These are phyloP conservation scores for Diphasiastrum complanatum DNA, from an alignment of 83 land plant genomes.

Conservation along the genomic window DNA sequence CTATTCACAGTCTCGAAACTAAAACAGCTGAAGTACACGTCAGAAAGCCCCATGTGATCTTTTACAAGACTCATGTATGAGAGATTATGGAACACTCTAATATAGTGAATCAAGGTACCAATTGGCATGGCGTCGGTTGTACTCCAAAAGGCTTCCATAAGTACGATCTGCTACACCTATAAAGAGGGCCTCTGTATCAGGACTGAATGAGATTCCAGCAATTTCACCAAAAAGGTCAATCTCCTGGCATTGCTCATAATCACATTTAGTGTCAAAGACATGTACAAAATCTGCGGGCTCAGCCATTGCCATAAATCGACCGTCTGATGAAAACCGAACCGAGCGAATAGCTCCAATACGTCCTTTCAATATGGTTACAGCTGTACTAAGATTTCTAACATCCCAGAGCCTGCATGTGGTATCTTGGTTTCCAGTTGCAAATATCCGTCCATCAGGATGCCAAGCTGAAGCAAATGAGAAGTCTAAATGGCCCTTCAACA, in stretches of 20 bases:
- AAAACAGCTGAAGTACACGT: too few species aligned
- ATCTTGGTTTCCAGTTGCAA: constrained; percentile 93
- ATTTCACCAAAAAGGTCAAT: constrained; percentile 98
- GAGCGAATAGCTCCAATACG: constrained; percentile 84
- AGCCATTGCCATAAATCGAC: constrained; percentile 88
- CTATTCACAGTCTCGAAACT: too few species aligned
- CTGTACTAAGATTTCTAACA: constrained; percentile 57
- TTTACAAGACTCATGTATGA: too few species aligned
- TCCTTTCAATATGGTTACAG: constrained; percentile 69
- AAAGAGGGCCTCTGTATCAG: constrained; percentile 80
- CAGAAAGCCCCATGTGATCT: too few species aligned
- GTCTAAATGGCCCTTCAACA: constrained; percentile 77
- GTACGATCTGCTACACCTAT: constrained; percentile 90
- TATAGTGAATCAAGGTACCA: constrained; percentile 50
- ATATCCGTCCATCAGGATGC: constrained; percentile 79
- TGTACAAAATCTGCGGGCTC: constrained; percentile 98
- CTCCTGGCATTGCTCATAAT: constrained; percentile 59
- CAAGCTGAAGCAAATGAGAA: constrained; percentile 87
- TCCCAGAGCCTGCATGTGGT: constrained; percentile 91
- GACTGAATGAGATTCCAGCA: constrained; percentile 92
- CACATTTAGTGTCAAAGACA: constrained; percentile 53
- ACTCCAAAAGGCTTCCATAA: constrained; percentile 90
- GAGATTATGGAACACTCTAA: too few species aligned
- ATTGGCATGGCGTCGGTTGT: constrained; percentile 45
- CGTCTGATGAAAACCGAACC: constrained; percentile 70